Base-by-base conservation (phyloP, 108 stramenopile genomes). In the Cafeteria roenbergensis region DNA sequence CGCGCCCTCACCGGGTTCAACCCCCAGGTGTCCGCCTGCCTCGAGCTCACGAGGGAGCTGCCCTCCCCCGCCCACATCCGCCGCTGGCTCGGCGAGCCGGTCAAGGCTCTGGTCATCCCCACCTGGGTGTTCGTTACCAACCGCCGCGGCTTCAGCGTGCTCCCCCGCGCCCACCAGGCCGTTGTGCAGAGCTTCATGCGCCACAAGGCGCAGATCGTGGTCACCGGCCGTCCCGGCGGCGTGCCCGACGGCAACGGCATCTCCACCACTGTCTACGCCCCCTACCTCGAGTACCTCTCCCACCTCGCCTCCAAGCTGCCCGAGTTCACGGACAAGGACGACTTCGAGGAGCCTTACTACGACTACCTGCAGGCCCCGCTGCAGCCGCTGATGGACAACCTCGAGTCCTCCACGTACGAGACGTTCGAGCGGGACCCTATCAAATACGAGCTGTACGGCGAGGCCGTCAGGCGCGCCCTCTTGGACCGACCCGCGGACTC, bases 341-440 rank as follows among this genome's bases (percentile, higher is more conserved):
- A 55, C 0, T 57, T 86, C 60, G 92, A 93, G 72, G 56, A 65
- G 0, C 68, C 85, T 0, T 92, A 91, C 69, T 75, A 86, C 62
- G 97, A 98, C 76, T 85, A 78, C 66, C 78, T 98, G 38, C 97
- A 98, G 81, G 59, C 87, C 22, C 94, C 97, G 14, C 70, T 98
- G 31, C 93, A 98, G 72, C 97, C 97, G 21, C 72, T 98, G 48
- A 84, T 78, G 64, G 97, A 98, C 82, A 87, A 98, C 80, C 82
- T 98, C 52, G 94, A 95, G 69, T 90, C 88, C 67, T 81, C 82
- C 58, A 98, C 92, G 48, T 99, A 96, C 76, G 94, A 96, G 80
- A 90, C 86, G 6, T 85, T 95, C 73, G 94, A 95, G 74, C 85
- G 84, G 71, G 93, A 96, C 81, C 93, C 94, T 1, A 87, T 99